These are phyloP conservation scores for Venturia pyrina DNA, from an alignment of 2,329 filamentous ascomycete species.

Conservation along the genomic window DNA sequence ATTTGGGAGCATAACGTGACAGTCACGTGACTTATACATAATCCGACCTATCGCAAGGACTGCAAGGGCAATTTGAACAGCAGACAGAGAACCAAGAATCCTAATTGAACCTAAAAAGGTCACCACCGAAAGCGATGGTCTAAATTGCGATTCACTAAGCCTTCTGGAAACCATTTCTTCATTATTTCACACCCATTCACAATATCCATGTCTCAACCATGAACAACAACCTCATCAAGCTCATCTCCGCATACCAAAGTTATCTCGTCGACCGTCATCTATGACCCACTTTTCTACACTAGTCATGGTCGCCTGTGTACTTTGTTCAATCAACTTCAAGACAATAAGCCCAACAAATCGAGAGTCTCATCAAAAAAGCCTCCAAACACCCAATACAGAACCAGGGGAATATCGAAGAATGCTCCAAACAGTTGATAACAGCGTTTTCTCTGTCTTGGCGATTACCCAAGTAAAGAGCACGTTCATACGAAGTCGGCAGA, in stretches of 20 bases:
- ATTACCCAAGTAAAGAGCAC: not conserved
- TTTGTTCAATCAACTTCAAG: not conserved
- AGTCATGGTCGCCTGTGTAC: not conserved
- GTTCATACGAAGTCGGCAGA: slow-evolving; percentile 72
- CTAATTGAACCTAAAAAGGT: not conserved
- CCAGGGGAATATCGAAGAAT: slow-evolving; percentile 1
- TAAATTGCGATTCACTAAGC: not conserved
- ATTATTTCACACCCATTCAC: not conserved
- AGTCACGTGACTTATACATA: no score
- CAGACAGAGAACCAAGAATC: not conserved
- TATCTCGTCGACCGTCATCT: not conserved
- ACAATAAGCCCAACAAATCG: not conserved
- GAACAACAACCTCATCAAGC: not conserved
- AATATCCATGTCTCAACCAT: not conserved
- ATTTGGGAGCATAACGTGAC: no score
- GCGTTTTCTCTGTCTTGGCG: not conserved
- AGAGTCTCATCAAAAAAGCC: not conserved
- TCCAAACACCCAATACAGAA: slow-evolving; percentile 6
- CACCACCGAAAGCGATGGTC: not conserved
- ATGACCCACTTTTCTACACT: not conserved
- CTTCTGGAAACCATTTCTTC: not conserved
- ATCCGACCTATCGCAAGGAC: no score
- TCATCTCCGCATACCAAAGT: not conserved
- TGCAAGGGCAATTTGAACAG: no score
- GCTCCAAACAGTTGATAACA: slow-evolving; percentile 1